phyloP scores from a whole-genome alignment of 2,329 filamentous ascomycete genomes.

The Aspergillus carbonarius region DNA sequence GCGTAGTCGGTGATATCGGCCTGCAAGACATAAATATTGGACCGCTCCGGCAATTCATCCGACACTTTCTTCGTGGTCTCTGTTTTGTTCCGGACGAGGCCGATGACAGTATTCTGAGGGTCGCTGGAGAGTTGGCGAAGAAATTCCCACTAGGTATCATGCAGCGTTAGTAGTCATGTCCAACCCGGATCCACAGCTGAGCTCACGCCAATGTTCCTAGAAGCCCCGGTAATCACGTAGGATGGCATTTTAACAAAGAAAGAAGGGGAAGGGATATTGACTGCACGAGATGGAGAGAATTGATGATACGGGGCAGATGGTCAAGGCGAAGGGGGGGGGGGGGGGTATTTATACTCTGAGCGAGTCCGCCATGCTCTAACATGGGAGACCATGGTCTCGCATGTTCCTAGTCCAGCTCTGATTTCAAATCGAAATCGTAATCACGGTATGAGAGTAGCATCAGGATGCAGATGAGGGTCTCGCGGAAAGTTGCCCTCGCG shows the following conservation, averaged over 20 bases:
- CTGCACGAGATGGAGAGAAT: background rate
- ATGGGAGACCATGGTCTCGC: background rate
- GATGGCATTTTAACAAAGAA: slow-evolving; percentile 14
- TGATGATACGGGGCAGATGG: too few relatives aligned
- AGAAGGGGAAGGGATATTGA: background rate
- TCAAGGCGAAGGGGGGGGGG: background rate
- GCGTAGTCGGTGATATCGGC: slow-evolving; percentile 46
- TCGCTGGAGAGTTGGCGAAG: slow-evolving; percentile 48
- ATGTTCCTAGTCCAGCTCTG: background rate
- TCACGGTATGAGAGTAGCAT: background rate
- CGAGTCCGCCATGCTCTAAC: background rate
- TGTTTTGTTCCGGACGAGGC: slow-evolving; percentile 50
- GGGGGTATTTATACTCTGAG: background rate
- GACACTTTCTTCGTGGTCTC: slow-evolving; percentile 47
- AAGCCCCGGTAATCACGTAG: slow-evolving; percentile 27
- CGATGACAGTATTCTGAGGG: slow-evolving; percentile 47
- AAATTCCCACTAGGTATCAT: slow-evolving; percentile 50
- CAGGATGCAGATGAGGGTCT: background rate
- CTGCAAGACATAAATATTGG: slow-evolving; percentile 50
- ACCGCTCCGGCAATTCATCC: slow-evolving; percentile 37
- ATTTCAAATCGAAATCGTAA: background rate
- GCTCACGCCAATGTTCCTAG: slow-evolving; percentile 24
- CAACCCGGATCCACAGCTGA: background rate
- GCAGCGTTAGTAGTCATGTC: background rate
- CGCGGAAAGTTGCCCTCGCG: background rate